phyloP scores from a whole-genome alignment of 352 stramenopile species.

The Phytophthora colocasiae region DNA sequence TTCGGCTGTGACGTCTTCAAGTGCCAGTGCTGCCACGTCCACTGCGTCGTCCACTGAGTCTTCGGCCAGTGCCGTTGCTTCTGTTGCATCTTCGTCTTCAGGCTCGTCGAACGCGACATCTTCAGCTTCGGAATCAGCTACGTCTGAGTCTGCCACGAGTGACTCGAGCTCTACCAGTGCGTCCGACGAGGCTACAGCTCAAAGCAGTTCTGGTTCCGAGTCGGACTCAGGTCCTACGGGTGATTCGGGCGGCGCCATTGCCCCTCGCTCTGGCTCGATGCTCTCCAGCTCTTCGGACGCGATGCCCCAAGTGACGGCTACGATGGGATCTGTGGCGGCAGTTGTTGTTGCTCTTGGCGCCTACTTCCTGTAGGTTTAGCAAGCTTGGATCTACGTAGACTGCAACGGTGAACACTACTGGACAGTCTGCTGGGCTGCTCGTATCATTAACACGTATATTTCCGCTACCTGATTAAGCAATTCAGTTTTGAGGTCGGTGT shows the following conservation, averaged over 20 bases:
- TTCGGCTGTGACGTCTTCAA: constrained; percentile 19
- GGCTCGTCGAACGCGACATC: constrained; percentile 13
- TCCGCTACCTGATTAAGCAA: constrained; percentile 16
- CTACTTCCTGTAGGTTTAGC: constrained; percentile 32
- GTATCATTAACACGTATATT: constrained; percentile 34
- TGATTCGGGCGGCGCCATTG: constrained; percentile 36
- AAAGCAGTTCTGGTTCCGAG: constrained; percentile 28
- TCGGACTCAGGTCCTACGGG: constrained; percentile 25
- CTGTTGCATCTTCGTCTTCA: constrained; percentile 6
- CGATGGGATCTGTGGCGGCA: constrained; percentile 16
- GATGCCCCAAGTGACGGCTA: constrained; percentile 17
- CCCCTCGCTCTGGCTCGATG: constrained; percentile 25
- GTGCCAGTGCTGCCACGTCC: constrained; percentile 11
- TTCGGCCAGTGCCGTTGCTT: constrained; percentile 10
- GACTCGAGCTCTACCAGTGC: constrained; percentile 14
- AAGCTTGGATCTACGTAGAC: constrained; percentile 8
- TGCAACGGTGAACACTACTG: constrained; percentile 1
- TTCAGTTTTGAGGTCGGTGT: neutral
- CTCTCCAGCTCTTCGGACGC: constrained; percentile 34
- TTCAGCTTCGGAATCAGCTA: constrained; percentile 2
- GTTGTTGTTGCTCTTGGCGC: constrained; percentile 28
- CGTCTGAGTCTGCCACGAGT: constrained; percentile 17
- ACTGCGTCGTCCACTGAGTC: constrained; percentile 11
- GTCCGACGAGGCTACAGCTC: constrained; percentile 19
- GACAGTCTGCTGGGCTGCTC: neutral